Base-by-base conservation (phyloP, 345 rosid genomes). In the Eucalyptus marginata region DNA sequence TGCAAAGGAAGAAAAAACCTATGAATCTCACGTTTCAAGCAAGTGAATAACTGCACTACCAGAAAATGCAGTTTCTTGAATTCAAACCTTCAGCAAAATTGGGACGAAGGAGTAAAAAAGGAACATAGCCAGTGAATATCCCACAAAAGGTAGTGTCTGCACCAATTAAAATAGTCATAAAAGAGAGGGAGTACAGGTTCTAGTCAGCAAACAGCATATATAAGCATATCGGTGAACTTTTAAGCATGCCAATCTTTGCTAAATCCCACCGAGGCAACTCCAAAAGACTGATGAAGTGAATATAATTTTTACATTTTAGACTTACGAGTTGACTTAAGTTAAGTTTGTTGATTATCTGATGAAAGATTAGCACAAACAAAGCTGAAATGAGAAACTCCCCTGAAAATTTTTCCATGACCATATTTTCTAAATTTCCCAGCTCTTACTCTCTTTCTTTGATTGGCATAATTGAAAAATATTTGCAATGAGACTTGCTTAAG, bases 71-170 rank as follows among this genome's bases (percentile, higher is more conserved):
- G 66, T 86, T 71, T 31, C 83, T 86, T 25, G 81, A 88, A 79
- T 86, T 46, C 90, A 56, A 94, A 97, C 99, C 98, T 94, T 97
- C 71, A 97, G 98, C 91, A 96, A 91, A 87, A 97, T 79, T 1
- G 99, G 95, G 92, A 96, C 95, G 40, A 95, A 91, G 3, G 99
- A 95, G 96, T 97, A 96, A 84, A 95, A 97, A 44, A 96, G 89
- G 93, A 97, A 94, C 97, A 95, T 89, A 13, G 95, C 94, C 87
- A 94, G 40, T 5, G 98, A 87, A 81, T 93, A 92, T 89, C 97
- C 96, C 87, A 95, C 90, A 86, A 93, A 96, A 27, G 97, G 95
- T 66, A 95, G 89, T 86, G 95, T 94, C 99, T 97, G 96, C 90
- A 93, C 87, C 86, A 90, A 86, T 86, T 71, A 89, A 40, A 49